phyloP scores from a whole-genome alignment of 78 protist genomes.

The Guillardia theta region DNA sequence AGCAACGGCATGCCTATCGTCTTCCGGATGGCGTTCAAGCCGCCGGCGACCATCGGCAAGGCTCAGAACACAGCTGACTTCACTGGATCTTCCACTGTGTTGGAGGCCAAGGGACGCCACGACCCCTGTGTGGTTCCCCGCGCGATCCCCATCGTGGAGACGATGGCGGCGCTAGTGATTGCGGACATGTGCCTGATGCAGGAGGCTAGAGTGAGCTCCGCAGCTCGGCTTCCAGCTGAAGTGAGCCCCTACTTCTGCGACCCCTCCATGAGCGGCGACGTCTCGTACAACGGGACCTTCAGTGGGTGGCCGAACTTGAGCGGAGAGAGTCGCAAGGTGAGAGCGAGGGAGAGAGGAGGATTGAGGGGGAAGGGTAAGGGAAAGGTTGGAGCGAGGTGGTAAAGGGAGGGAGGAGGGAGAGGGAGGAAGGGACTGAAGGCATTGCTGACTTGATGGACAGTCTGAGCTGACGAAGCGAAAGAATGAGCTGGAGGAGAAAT shows the following conservation, averaged over 20 bases:
- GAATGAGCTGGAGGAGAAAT: not conserved
- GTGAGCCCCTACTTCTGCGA: constrained; percentile 3
- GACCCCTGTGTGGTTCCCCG: constrained; percentile 81
- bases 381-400: too few relatives aligned
- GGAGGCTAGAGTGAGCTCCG: not conserved
- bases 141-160: constrained; percentile 80
- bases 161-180: constrained; percentile 54
- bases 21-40: constrained; percentile 74
- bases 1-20: constrained; percentile 62
- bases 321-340: not conserved
- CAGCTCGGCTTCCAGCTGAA: not conserved
- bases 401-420: too few relatives aligned
- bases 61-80: constrained; percentile 57
- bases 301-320: not conserved
- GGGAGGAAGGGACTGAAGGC: too few relatives aligned
- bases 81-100: constrained; percentile 15
- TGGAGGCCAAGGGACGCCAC: constrained; percentile 69
- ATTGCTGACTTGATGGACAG: not conserved
- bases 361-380: too few relatives aligned
- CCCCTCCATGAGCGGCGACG: not conserved
- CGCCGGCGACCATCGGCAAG: constrained; percentile 78
- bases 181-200: constrained; percentile 28
- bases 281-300: not conserved
- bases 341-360: not conserved
- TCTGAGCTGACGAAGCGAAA: not conserved